A percentile compares a stretch with the other conserved stretches of the same genome.
Evolutionary conservation across 805 yeast genomes (phyloP).

Genomic region (Zygotorulaspora danielsina): DNA sequence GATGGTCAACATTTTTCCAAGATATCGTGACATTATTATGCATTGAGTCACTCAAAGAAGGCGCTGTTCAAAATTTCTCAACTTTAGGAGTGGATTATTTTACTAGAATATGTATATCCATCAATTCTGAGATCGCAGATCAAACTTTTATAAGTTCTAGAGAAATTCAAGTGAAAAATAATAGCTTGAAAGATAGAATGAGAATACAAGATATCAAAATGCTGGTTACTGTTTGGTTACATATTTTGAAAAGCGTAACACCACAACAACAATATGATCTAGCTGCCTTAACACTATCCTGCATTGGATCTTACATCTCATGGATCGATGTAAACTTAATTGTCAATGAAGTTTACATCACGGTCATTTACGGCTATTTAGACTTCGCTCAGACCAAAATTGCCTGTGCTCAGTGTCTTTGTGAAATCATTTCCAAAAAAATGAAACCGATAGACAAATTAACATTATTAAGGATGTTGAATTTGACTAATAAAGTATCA

Average conservation of each 20-base stretch:
- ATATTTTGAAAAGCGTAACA: conserved; percentile 30
- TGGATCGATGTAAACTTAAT: conserved; percentile 88
- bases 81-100: conserved; percentile 62
- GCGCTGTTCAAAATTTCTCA: conserved; percentile 27
- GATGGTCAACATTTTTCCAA: conserved; percentile 33
- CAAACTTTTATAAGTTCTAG: conserved; percentile 72
- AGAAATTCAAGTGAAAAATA: conserved; percentile 59
- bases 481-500: conserved; percentile 51
- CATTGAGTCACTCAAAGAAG: conserved; percentile 17
- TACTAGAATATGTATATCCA: conserved; percentile 62
- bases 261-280: conserved; percentile 25
- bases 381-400: conserved; percentile 46
- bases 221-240: conserved; percentile 65
- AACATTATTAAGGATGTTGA: conserved; percentile 58
- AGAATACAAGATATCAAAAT: conserved; percentile 69
- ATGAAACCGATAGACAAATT: conserved; percentile 70
- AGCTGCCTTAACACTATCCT: conserved; percentile 43
- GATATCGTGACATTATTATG: conserved; percentile 29
- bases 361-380: conserved; percentile 55
- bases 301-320: conserved; percentile 77
- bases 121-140: conserved; percentile 93
- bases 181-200: conserved; percentile 72
- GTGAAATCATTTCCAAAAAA: conserved; percentile 68
- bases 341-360: conserved; percentile 55
- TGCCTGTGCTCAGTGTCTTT: conserved; percentile 47